Evolutionary conservation across 2,329 filamentous ascomycete species (phyloP), one percentile per base, ranked within the genome.

Genomic region (Ascochyta pisi): DNA sequence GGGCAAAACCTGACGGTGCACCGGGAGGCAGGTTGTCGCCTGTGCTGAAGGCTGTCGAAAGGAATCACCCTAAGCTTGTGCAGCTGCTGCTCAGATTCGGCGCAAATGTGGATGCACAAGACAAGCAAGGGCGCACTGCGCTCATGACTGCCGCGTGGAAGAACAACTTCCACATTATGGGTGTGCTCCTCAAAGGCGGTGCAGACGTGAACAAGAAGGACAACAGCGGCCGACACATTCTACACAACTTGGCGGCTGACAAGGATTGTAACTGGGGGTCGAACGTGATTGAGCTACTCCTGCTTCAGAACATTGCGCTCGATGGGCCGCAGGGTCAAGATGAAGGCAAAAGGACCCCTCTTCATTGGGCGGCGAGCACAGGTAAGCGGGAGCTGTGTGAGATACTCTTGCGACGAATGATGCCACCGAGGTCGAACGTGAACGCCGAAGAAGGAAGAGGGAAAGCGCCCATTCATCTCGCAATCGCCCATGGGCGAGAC

Each of bases 331-430:
- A 67, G 1, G 77, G 74, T 0, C 71, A 74, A 26, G 80, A 82
- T 63, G 75, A 76, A 47, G 66, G 81, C 22, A 80, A 80, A 9
- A 77, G 84, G 12, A 84, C 82, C 27, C 81, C 84, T 3, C 67
- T 86, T 38, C 78, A 86, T 57, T 86, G 84, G 83, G 83, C 84
- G 1, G 84, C 82, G 33, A 83, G 81, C 23, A 84, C 83, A 40
- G 82, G 82, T 16, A 84, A 85, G 63, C 72, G 79, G 45, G 75
- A 77, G 29, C 73, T 86, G 10, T 81, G 79, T 16, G 77, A 79
- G 50, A 73, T 80, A 61, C 72, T 86, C 26, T 72, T 84, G 5
- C 72, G 65, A 33, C 61, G 73, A 41, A 47, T 63, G 1, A 63
- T 54, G 26, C 35, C 49, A 0, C 71, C 66, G 10, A 64, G 67